Evolutionary conservation across 257 asterid species (phyloP), one percentile per base, ranked within the genome.

Genomic region (Gentiana straminea): DNA sequence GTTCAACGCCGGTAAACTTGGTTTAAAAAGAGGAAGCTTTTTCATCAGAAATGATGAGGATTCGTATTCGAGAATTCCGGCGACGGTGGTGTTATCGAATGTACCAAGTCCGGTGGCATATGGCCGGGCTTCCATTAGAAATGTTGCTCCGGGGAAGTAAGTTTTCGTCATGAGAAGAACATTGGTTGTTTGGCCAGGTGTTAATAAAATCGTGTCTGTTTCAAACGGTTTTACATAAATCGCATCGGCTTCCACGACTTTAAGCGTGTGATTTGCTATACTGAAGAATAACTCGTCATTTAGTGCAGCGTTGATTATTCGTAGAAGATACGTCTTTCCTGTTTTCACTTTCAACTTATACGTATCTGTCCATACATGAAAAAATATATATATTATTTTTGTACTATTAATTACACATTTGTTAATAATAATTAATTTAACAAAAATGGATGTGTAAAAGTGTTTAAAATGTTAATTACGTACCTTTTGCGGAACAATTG

Each of bases 111-210:
- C 94, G 0, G 94, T 75, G 67, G 53, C 62, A 47, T 81, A 84
- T 12, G 89, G 94, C 13, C 78, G 59, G 4, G 86, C 89, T 2
- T 78, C 72, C 89, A 81, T 84, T 66, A 75, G 60, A 72, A 84
- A 84, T 52, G 79, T 79, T 61, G 86, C 84, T 7, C 69, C 62
- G 3, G 81, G 84, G 68, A 59, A 46, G 55, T 33, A 4, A 8
- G 83, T 70, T 62, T 75, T 79, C 35, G 84, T 77, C 71, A 64
- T 79, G 43, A 84, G 80, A 12, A 84, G 82, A 55, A 84, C 83
- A 12, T 81, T 84, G 3, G 79, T 75, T 41, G 94, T 84, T 54
- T 84, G 89, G 47, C 94, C 94, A 4, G 94, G 89, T 45, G 84
- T 56, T 51, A 84, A 64, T 37, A 81, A 32, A 38, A 84, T 6